Percentiles rank a stretch among this genome's conserved stretches.
These are phyloP conservation scores for Cytospora leucostoma DNA, from an alignment of 2,329 filamentous ascomycete genomes.

Conservation along the genomic window DNA sequence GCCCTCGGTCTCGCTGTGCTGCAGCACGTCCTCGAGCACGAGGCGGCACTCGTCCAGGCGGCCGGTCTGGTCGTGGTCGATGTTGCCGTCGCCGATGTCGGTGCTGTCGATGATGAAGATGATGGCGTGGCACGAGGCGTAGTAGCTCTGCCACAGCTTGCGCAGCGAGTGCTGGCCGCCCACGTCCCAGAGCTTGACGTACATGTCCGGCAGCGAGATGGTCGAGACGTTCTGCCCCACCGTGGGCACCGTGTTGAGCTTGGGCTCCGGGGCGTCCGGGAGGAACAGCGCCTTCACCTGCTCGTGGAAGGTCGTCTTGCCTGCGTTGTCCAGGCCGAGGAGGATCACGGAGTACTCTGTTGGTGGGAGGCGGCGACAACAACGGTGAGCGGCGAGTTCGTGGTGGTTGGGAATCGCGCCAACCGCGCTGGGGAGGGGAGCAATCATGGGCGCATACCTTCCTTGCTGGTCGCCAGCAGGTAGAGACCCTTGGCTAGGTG, in stretches of 20 bases:
- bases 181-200: constrained; percentile 98
- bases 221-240: constrained; percentile 97
- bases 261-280: constrained; percentile 61
- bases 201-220: constrained; percentile 88
- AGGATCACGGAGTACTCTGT: constrained; percentile 95
- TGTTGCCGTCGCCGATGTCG: constrained; percentile 82
- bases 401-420: constrained; percentile 8
- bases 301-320: constrained; percentile 96
- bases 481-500: constrained; percentile 95
- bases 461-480: constrained; percentile 93
- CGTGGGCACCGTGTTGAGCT: constrained; percentile 86
- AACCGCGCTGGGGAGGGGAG: constrained; percentile 6
- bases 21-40: constrained; percentile 87
- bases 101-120: constrained; percentile 97
- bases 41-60: constrained; percentile 85
- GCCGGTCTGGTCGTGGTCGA: constrained; percentile 54
- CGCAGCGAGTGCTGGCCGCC: constrained; percentile 89
- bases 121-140: constrained; percentile 89
- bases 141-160: constrained; percentile 94
- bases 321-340: constrained; percentile 95
- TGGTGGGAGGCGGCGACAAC: background rate
- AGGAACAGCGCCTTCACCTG: constrained; percentile 90
- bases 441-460: constrained; percentile 61
- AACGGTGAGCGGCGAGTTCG: background rate
- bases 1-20: constrained; percentile 83